A percentile compares a stretch with the other conserved stretches of the same genome.
Evolutionary conservation across 1,284 basidiomycete genomes (phyloP).

Genomic region (Vanrija pseudolonga): DNA sequence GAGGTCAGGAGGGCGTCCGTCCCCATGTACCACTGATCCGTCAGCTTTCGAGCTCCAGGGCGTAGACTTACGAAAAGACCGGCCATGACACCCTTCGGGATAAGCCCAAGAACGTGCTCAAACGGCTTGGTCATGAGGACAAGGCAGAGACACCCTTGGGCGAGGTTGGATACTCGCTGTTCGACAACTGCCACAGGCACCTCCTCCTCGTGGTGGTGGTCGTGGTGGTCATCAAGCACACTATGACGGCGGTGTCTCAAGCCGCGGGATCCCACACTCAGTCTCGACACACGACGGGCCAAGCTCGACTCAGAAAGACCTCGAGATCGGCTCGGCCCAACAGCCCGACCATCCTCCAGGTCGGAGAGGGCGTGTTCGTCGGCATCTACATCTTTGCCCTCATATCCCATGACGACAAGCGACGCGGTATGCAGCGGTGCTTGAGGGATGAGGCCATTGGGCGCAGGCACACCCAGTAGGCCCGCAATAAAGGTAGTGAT

Average conservation of each 20-base stretch:
- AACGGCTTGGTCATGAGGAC: slow-evolving; percentile 78
- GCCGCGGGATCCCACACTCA: slow-evolving; percentile 1
- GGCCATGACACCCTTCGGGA: slow-evolving; percentile 61
- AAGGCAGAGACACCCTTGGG: slow-evolving; percentile 70
- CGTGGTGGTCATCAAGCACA: slow-evolving; percentile 14
- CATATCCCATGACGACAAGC: slow-evolving; percentile 67
- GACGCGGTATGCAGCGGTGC: slow-evolving; percentile 91
- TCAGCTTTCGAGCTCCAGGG: not conserved
- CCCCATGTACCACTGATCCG: slow-evolving; percentile 78
- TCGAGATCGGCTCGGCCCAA: not conserved
- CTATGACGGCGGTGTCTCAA: slow-evolving; percentile 3
- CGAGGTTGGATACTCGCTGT: slow-evolving; percentile 81
- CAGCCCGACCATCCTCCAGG: slow-evolving; percentile 4
- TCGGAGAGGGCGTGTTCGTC: slow-evolving; percentile 5
- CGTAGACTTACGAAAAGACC: slow-evolving; percentile 54
- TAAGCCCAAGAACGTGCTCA: slow-evolving; percentile 69
- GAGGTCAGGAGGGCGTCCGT: slow-evolving; percentile 74
- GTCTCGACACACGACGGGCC: not conserved
- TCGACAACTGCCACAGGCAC: slow-evolving; percentile 76
- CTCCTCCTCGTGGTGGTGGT: slow-evolving; percentile 52
- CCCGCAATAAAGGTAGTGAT: slow-evolving; percentile 89
- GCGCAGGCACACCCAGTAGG: slow-evolving; percentile 83
- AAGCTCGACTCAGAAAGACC: not conserved
- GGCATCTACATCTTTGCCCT: slow-evolving; percentile 52
- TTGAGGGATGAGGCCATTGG: slow-evolving; percentile 90